Evolutionary conservation across 192 early-diverging fungal species (phyloP).

Genomic region (Anaeromyces robustus): DNA sequence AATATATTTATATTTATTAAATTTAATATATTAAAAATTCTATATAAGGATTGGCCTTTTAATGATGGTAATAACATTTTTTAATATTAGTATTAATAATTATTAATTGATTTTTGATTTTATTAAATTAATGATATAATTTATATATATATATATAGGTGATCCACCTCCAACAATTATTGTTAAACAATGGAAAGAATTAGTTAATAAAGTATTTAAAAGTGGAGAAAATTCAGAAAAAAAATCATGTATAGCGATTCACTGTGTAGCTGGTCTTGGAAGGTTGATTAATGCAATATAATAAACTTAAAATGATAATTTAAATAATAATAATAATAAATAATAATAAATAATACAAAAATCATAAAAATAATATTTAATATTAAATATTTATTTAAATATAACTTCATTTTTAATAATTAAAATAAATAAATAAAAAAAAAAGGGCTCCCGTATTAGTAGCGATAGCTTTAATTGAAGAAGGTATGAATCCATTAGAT

Average conservation of each 20-base stretch:
- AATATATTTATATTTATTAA: conserved; percentile 46
- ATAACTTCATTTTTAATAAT: too few relatives aligned
- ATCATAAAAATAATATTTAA: too few relatives aligned
- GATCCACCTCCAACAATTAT: conserved; percentile 37
- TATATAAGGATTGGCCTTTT: conserved; percentile 58
- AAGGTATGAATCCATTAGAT: conserved; percentile 60
- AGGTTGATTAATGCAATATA: too few relatives aligned
- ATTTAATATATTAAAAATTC: background rate
- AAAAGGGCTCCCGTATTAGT: conserved; percentile 60
- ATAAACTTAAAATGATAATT: too few relatives aligned
- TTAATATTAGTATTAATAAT: too few relatives aligned
- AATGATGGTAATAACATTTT: conserved; percentile 58
- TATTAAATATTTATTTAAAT: too few relatives aligned
- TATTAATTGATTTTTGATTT: too few relatives aligned
- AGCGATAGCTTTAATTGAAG: conserved; percentile 69
- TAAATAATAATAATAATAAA: too few relatives aligned
- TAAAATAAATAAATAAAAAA: too few relatives aligned
- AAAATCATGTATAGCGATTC: conserved; percentile 18
- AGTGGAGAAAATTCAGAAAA: conserved; percentile 1
- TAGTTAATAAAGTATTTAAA: conserved; percentile 25
- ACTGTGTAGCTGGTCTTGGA: conserved; percentile 68
- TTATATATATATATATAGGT: background rate
- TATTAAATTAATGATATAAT: too few relatives aligned
- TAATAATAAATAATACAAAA: too few relatives aligned
- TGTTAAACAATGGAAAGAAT: conserved; percentile 45